These are phyloP conservation scores for Colletotrichum zoysiae DNA, from an alignment of 2,329 filamentous ascomycete species.

Conservation along the genomic window DNA sequence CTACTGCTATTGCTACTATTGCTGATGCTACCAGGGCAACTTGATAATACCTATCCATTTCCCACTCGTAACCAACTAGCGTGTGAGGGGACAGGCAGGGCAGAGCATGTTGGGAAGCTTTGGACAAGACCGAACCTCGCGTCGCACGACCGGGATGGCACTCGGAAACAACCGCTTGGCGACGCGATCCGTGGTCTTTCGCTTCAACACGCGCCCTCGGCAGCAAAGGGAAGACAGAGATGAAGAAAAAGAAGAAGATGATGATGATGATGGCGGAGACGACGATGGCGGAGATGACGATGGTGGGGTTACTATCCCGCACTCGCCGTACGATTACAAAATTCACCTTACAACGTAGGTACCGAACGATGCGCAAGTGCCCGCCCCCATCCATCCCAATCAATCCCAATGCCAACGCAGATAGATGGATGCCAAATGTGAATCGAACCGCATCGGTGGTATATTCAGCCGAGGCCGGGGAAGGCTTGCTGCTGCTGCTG, in stretches of 20 bases:
- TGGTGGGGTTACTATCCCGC: no score
- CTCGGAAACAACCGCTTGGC: constrained; percentile 41
- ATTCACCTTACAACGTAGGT: no score
- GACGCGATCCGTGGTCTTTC: constrained; percentile 35
- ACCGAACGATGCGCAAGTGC: not conserved
- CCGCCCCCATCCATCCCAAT: not conserved
- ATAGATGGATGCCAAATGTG: not conserved
- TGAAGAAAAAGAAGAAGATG: not conserved
- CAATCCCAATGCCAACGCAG: not conserved
- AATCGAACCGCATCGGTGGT: constrained; percentile 12
- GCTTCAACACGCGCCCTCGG: not conserved
- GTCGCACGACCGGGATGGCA: constrained; percentile 37
- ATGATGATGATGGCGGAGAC: not conserved
- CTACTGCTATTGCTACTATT: no score
- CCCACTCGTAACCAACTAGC: not conserved
- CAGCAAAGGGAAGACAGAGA: not conserved
- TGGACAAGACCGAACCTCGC: constrained; percentile 40
- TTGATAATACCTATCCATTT: not conserved
- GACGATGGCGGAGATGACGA: no score
- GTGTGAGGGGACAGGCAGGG: not conserved
- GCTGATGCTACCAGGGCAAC: no score
- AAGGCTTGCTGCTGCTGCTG: constrained; percentile 6
- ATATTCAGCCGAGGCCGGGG: constrained; percentile 29
- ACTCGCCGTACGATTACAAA: no score
- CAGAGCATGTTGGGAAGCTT: constrained; percentile 38